Evolutionary conservation across 2,329 filamentous ascomycete species (phyloP).

Genomic region (Chaetomium olivaceum): DNA sequence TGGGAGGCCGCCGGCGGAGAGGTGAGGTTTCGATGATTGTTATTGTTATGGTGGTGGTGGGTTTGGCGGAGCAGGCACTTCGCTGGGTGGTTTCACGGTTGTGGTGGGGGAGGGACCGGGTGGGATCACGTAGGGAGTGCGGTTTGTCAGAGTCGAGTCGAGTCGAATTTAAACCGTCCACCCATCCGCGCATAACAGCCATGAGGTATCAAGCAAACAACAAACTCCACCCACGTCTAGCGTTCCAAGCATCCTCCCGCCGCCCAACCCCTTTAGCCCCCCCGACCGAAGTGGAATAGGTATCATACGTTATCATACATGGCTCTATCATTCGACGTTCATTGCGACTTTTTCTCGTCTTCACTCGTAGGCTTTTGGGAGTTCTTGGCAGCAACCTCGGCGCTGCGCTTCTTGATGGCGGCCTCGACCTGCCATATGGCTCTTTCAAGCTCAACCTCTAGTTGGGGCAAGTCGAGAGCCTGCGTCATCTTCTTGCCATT

Average conservation of each 20-base stretch:
- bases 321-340: constrained; percentile 17
- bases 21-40: neutral
- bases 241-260: neutral
- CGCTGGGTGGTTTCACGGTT: neutral
- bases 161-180: neutral
- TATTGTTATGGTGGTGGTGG: neutral
- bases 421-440: constrained; percentile 73
- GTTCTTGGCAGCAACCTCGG: constrained; percentile 26
- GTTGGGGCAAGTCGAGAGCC: constrained; percentile 65
- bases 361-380: constrained; percentile 18
- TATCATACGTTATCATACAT: constrained; percentile 24
- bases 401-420: constrained; percentile 44
- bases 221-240: constrained; percentile 3
- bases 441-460: constrained; percentile 71
- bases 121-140: neutral
- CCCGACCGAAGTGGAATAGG: neutral
- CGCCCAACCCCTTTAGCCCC: neutral
- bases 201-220: neutral
- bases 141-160: neutral
- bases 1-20: neutral
- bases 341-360: constrained; percentile 30
- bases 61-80: neutral
- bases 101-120: neutral
- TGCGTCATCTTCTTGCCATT: constrained; percentile 42
- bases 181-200: neutral